Base-by-base conservation (phyloP, 306 rosid species). In the Lupinus albus region DNA sequence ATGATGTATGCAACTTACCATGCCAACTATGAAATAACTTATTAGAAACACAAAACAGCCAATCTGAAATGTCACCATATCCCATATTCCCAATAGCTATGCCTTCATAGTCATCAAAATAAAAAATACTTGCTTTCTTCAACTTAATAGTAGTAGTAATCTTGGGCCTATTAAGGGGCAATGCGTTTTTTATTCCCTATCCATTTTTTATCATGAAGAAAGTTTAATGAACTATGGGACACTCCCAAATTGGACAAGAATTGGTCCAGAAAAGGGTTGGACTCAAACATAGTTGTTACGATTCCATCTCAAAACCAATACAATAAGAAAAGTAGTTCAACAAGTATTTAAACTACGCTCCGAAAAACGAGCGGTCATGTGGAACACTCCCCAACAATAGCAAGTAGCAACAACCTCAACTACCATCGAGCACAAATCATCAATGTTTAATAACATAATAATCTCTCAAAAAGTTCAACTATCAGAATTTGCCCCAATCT, bases 21-120 rank as follows among this genome's bases (percentile, higher is more conserved):
- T 62, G 47, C 48, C 38, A 72, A 72, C 46, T 25, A 73, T 64
- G 30, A 54, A 74, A 66, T 44, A 74, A 65, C 68, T 66, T 56
- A 57, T 56, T 74, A 74, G 30, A 74, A 74, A 66, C 73, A 57
- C 16, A 75, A 60, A 45, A 76, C 17, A 70, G 0, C 16, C 18
- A 63, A 45, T 76, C 0, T 0, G 0, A 69, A 54, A 30, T 39
- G 45, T 61, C 53, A 70, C 54, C 0, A 76, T 62, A 70, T 76
- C 61, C n/a, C n/a, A n/a, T n/a, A n/a, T n/a, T n/a, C n/a, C 35
- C 38, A 33, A 33, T 33, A 33, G 8, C 38, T 33, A 20, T 14
- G 60, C 13, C 56, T 56, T 16, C 30, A 55, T 35, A 21, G 44
- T 46, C 73, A 38, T 33, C 38, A 44, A 65, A 48, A 20, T 17